Evolutionary conservation across 2,329 filamentous ascomycete species (phyloP), one percentile per base, ranked within the genome.

Genomic region (Fusarium oxysporum): DNA sequence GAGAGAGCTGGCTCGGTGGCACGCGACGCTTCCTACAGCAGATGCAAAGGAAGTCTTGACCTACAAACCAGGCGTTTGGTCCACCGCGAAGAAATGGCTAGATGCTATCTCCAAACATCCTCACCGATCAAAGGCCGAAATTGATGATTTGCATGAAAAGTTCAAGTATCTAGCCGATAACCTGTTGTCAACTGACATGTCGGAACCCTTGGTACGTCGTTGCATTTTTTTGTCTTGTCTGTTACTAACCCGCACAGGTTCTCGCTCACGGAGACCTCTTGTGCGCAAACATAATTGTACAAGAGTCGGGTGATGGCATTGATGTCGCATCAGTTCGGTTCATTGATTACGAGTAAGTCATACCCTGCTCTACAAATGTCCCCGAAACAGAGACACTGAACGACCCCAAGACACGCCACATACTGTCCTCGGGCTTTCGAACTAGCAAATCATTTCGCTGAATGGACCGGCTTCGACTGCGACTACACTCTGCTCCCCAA

Each of bases 271-370:
- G 73, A 21, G 73, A 76, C 43, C 64, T 76, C 7, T 54, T 76
- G 33, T 74, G 65, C 38, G 73, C 68, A 21, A 76, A 76, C 40
- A 76, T 76, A 37, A 76, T 76, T 51, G 53, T 74, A 38, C 73
- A 76, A 28, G 51, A 54, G n/a, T 37, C 45, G 45, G 45, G n/a
- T 54, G 50, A 50, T 14, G n/a, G n/a, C 40, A 56, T 33, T 4
- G 45, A 62, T 32, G 51, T 55, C 19, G 60, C 68, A 28, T 67
- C 71, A 33, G 71, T 76, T 8, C 69, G 69, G 13, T 76, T 76
- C 63, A 76, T 76, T 35, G 73, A 76, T 43, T 76, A 76, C 65
- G 73, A 76, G 73, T 76, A 62, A 58, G 73, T 66, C 28, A 47
- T 19, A 65, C 63, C 48, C 32, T 48, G 19, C 17, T 14, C 50